A percentile compares a stretch with the other conserved stretches of the same genome.
These are phyloP conservation scores for Colletotrichum liaoningense DNA, from an alignment of 2,329 filamentous ascomycete genomes.

Conservation along the genomic window DNA sequence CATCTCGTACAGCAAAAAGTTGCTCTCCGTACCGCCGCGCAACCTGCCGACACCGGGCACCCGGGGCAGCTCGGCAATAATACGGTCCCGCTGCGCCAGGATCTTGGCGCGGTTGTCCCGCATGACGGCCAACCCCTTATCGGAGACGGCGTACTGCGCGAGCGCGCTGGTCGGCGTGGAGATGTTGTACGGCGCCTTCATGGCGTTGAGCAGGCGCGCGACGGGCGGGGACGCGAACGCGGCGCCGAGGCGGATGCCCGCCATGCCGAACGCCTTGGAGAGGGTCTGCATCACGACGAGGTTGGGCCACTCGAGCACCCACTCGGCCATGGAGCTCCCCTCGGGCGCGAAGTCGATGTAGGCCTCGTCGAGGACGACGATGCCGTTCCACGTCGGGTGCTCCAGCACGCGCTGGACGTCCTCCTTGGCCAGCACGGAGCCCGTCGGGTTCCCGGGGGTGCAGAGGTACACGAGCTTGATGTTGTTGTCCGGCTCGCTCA, in stretches of 20 bases:
- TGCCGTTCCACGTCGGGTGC: slow-evolving; percentile 93
- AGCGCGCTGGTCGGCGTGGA: slow-evolving; percentile 87
- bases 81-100: slow-evolving; percentile 78
- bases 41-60: slow-evolving; percentile 85
- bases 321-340: slow-evolving; percentile 85
- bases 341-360: slow-evolving; percentile 91
- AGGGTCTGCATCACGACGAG: slow-evolving; percentile 98
- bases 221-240: slow-evolving; percentile 83
- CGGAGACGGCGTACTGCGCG: slow-evolving; percentile 77
- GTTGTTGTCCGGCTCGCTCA: slow-evolving; percentile 65
- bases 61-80: slow-evolving; percentile 78
- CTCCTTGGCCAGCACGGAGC: slow-evolving; percentile 78
- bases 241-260: slow-evolving; percentile 89
- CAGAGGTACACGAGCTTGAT: slow-evolving; percentile 95
- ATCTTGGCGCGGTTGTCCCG: slow-evolving; percentile 75
- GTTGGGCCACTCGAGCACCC: slow-evolving; percentile 93
- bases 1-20: slow-evolving; percentile 93
- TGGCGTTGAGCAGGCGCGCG: slow-evolving; percentile 83
- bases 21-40: slow-evolving; percentile 82
- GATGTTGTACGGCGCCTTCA: slow-evolving; percentile 98
- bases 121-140: slow-evolving; percentile 79
- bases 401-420: slow-evolving; percentile 80
- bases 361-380: slow-evolving; percentile 94
- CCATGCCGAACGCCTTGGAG: slow-evolving; percentile 97
- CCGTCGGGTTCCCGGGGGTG: slow-evolving; percentile 95